A percentile compares a stretch with the other conserved stretches of the same genome.
Conservation (phyloP, 768 basidiomycete species). For the Rhodotorula kratochvilovae region DNA sequence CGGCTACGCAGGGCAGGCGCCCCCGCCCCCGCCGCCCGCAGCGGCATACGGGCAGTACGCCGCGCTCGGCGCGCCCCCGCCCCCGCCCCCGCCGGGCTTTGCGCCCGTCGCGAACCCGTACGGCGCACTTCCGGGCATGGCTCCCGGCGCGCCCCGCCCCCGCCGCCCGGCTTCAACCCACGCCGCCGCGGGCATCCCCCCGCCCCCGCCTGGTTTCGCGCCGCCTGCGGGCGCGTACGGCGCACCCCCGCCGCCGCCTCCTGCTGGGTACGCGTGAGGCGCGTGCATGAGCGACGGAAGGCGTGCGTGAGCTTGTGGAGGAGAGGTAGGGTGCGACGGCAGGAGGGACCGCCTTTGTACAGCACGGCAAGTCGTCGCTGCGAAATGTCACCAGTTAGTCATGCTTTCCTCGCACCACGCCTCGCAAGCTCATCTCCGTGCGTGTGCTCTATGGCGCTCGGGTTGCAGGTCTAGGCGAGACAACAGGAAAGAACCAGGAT, state of each 20-base stretch:
- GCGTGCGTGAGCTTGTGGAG: no score
- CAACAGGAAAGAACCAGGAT: no score
- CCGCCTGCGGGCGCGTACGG: background rate
- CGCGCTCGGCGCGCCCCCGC: constrained; percentile 1
- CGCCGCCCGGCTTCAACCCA: constrained; percentile 28
- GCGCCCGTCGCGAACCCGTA: background rate
- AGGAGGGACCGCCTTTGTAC: no score
- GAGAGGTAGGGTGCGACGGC: background rate
- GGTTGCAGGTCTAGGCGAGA: no score
- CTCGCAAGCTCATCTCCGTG: no score
- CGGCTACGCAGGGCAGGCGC: constrained; percentile 1
- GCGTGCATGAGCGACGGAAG: no score
- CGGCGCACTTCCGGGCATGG: constrained; percentile 10
- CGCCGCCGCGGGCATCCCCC: constrained; percentile 9
- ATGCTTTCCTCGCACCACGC: no score
- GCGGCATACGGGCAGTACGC: constrained; percentile 5
- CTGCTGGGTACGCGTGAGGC: background rate
- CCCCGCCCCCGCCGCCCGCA: constrained; percentile 2
- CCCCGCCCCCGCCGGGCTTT: constrained; percentile 20
- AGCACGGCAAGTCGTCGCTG: no score
- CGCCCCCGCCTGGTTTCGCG: constrained; percentile 26
- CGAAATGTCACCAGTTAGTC: no score
- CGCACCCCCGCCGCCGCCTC: constrained; percentile 15
- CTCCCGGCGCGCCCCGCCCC: constrained; percentile 3
- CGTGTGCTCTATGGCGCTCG: no score